phyloP scores from a whole-genome alignment of 192 early-diverging fungal genomes.

The Neocallimastix lanati region DNA sequence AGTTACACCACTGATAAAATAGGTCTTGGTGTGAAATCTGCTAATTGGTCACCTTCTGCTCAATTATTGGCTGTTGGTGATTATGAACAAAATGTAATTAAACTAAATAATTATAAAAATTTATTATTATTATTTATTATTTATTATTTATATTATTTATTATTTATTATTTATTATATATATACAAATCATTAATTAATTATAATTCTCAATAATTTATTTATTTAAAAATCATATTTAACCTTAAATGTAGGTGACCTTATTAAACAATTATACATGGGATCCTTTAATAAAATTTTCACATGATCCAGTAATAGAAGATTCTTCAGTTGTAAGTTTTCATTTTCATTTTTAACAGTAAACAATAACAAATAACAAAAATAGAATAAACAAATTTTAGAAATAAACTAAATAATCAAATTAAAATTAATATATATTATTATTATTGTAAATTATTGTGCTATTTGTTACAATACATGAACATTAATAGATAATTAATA shows the following conservation, averaged over 20 bases:
- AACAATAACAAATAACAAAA: neutral
- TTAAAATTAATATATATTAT: too few relatives aligned
- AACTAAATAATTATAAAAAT: too few relatives aligned
- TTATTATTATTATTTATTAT: too few relatives aligned
- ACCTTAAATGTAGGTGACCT: conserved; percentile 21
- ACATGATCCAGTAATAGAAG: conserved; percentile 14
- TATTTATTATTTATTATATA: too few relatives aligned
- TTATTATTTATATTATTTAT: too few relatives aligned
- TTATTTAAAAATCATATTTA: conserved; percentile 1
- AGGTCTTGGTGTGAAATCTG: conserved; percentile 58
- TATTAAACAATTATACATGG: conserved; percentile 58
- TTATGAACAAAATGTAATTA: conserved; percentile 64
- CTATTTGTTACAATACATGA: too few relatives aligned
- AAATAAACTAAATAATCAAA: too few relatives aligned
- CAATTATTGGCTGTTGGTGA: conserved; percentile 69
- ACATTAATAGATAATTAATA: conserved; percentile 1
- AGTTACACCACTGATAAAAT: conserved; percentile 27
- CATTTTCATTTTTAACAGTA: neutral
- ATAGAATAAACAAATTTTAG: too few relatives aligned
- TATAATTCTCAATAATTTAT: too few relatives aligned
- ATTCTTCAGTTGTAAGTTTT: neutral
- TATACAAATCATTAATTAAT: too few relatives aligned
- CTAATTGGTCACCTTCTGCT: conserved; percentile 50
- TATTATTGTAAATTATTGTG: too few relatives aligned
- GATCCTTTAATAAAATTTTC: conserved; percentile 37